These are phyloP conservation scores for Euphorbia lathyris DNA, from an alignment of 345 rosid species.

Conservation along the genomic window DNA sequence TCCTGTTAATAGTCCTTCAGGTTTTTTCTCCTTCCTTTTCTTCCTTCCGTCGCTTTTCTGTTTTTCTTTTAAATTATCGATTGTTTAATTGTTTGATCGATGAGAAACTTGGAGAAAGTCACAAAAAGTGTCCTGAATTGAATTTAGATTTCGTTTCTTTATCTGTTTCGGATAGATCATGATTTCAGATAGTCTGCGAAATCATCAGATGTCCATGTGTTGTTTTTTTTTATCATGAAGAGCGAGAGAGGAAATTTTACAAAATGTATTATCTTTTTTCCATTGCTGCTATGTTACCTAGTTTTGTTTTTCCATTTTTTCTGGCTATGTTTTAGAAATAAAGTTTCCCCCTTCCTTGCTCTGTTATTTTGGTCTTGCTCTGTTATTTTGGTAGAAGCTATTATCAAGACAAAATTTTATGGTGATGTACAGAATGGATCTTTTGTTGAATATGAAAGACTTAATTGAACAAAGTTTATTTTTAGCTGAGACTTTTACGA, in stretches of 20 bases:
- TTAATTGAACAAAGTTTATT: too few species aligned
- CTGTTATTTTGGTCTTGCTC: too few species aligned
- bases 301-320: too few species aligned
- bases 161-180: not conserved
- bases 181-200: not conserved
- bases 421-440: too few species aligned
- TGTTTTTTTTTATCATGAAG: too few species aligned
- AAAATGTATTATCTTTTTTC: not conserved
- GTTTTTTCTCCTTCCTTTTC: conserved; percentile 22
- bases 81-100: not conserved
- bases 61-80: not conserved
- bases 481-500: too few species aligned
- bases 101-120: not conserved
- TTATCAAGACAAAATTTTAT: not conserved
- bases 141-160: not conserved
- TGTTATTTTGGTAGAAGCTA: not conserved
- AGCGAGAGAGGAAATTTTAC: not conserved
- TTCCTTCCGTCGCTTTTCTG: not conserved
- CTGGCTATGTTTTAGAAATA: too few species aligned
- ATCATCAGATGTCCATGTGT: not conserved
- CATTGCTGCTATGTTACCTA: not conserved
- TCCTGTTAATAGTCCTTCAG: conserved; percentile 62
- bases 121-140: too few species aligned
- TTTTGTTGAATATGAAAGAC: too few species aligned
- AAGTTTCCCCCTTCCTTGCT: too few species aligned